Base-by-base conservation (phyloP, 202 grass and related monocot genomes). In the Zizania palustris region DNA sequence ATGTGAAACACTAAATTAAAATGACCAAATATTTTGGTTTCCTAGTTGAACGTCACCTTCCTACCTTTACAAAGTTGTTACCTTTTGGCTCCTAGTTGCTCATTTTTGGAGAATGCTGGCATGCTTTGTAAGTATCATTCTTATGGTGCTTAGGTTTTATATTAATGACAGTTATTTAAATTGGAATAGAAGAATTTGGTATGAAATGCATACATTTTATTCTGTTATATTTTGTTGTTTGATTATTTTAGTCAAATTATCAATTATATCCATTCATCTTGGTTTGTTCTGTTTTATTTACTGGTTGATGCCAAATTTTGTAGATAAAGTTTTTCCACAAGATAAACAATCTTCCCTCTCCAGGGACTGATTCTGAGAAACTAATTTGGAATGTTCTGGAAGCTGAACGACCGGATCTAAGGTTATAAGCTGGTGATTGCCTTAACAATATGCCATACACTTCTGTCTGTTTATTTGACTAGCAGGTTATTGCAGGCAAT, bases 251-350 rank as follows among this genome's bases (percentile, higher is more conserved):
- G 12, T 19, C 37, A 39, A 63, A 54, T 50, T 28, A 20, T 45
- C n/a, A 36, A 35, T 64, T 28, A 40, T 54, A 37, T 38, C n/a
- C 34, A 16, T 63, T 70, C 4, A 65, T 58, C 51, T 65, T 59
- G 16, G 36, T 74, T 73, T 1, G 3, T 42, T 58, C 44, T 70
- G 14, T 11, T 63, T 85, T 76, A 76, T 65, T 82, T 82, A 53
- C 40, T 35, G 20, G n/a, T 33, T 41, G 44, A 80, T 57, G 9
- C 73, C 79, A 9, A 45, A 49, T 85, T 78, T 87, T 67, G 53
- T 80, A 99, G 96, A 93, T 96, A 82, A 91, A 72, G 41, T 93
- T 99, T 81, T 96, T 99, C 74, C 88, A 91, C 82, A 89, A 87
- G 80, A 87, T 99, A 87, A 91, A 79, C 69, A 85, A 72, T 53